phyloP scores from a whole-genome alignment of 2,329 filamentous ascomycete species.

The Fusarium luffae region DNA sequence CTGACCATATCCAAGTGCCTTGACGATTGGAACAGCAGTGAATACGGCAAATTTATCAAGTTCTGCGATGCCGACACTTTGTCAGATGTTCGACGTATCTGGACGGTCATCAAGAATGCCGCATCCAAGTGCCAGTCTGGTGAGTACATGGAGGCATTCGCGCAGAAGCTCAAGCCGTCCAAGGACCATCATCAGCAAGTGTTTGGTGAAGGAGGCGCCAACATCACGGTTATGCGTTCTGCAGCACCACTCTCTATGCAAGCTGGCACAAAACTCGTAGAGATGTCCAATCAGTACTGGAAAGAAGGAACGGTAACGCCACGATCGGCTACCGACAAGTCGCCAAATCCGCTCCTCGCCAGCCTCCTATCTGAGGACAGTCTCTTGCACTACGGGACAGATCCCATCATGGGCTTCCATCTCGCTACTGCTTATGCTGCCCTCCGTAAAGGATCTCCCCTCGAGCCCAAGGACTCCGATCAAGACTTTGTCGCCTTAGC shows the following conservation, averaged over 20 bases:
- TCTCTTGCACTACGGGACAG: constrained; percentile 58
- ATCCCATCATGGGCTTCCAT: constrained; percentile 68
- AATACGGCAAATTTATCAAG: constrained; percentile 57
- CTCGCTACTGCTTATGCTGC: constrained; percentile 60
- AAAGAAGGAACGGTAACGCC: constrained; percentile 49
- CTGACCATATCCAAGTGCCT: constrained; percentile 51
- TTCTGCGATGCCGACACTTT: constrained; percentile 64
- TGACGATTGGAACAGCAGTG: constrained; percentile 56
- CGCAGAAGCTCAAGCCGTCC: constrained; percentile 36
- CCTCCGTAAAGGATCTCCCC: constrained; percentile 53
- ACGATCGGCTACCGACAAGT: constrained; percentile 11
- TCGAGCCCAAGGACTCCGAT: constrained; percentile 42
- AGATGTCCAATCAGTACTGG: constrained; percentile 50
- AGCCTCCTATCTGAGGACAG: constrained; percentile 49
- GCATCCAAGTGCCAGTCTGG: constrained; percentile 26
- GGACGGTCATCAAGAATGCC: constrained; percentile 44
- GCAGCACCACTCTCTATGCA: constrained; percentile 51
- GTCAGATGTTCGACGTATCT: constrained; percentile 53
- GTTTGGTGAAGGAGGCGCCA: constrained; percentile 35
- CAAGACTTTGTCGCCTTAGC: constrained; percentile 43
- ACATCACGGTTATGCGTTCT: constrained; percentile 51
- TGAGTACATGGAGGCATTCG: constrained; percentile 19
- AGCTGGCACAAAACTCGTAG: constrained; percentile 37
- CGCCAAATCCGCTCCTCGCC: constrained; percentile 61
- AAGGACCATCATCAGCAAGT: constrained; percentile 21